phyloP scores from a whole-genome alignment of 2,329 filamentous ascomycete species.

The Fusarium poae region DNA sequence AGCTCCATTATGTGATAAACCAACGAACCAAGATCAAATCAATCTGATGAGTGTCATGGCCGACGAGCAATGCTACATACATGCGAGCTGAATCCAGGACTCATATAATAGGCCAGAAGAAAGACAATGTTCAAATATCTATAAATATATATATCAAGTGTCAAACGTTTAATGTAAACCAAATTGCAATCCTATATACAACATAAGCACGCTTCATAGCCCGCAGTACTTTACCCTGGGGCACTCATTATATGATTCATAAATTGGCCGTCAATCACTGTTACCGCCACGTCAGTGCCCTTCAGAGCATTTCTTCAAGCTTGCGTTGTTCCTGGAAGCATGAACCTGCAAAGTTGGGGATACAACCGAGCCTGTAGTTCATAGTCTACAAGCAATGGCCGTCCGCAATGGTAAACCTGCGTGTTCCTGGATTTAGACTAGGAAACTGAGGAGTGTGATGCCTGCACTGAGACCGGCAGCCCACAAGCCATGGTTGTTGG shows the following conservation, averaged over 20 bases:
- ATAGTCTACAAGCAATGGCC: not conserved
- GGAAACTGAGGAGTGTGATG: conserved; percentile 27
- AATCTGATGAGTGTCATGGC: not conserved
- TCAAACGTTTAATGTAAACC: not conserved
- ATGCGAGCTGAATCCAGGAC: not conserved
- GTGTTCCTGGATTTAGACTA: conserved; percentile 18
- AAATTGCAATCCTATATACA: conserved; percentile 22
- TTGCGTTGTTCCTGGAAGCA: not conserved
- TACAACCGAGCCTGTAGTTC: not conserved
- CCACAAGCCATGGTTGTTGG: conserved; percentile 21
- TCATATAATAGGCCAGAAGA: not conserved
- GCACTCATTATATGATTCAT: conserved; percentile 26
- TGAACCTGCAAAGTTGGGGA: not conserved
- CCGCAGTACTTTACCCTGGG: conserved; percentile 2
- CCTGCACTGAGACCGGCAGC: conserved; percentile 28
- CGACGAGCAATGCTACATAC: not conserved
- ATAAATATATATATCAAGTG: not conserved
- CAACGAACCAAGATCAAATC: not conserved
- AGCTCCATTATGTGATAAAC: not conserved
- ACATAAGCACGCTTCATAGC: conserved; percentile 25
- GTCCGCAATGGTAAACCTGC: not conserved
- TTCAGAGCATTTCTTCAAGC: not conserved
- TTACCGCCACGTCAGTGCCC: not conserved
- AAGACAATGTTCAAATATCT: conserved; percentile 1
- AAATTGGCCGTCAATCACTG: not conserved